phyloP scores from a whole-genome alignment of 768 basidiomycete genomes.

The Kondoa malvinella region DNA sequence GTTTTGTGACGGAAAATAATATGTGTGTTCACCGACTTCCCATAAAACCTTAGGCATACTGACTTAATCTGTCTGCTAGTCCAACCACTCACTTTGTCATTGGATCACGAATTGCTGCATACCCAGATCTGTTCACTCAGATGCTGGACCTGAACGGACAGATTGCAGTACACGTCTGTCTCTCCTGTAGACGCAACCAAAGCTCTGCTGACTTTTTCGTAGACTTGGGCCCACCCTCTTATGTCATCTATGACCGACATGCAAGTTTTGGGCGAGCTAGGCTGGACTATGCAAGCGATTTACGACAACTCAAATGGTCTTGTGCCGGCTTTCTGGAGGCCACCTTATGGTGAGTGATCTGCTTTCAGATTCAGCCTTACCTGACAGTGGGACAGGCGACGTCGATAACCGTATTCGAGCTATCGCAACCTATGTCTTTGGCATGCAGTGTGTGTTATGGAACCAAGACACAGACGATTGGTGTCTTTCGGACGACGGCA shows the following conservation, averaged over 20 bases:
- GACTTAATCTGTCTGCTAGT: no score
- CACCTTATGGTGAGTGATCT: slow-evolving; percentile 67
- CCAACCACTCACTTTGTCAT: slow-evolving; percentile 81
- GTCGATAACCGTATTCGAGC: slow-evolving; percentile 65
- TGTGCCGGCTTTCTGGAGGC: slow-evolving; percentile 65
- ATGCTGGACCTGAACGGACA: slow-evolving; percentile 37
- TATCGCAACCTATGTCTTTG: slow-evolving; percentile 74
- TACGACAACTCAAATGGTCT: slow-evolving; percentile 63
- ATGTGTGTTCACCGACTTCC: no score
- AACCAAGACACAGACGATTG: slow-evolving; percentile 53
- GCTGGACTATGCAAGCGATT: slow-evolving; percentile 64
- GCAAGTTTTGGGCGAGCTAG: slow-evolving; percentile 56
- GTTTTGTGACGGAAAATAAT: slow-evolving; percentile 51
- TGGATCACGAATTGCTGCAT: slow-evolving; percentile 49
- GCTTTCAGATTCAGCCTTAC: not conserved
- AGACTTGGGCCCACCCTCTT: slow-evolving; percentile 59
- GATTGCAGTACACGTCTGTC: slow-evolving; percentile 41
- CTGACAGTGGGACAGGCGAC: slow-evolving; percentile 32
- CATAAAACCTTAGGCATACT: no score
- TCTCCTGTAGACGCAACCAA: not conserved
- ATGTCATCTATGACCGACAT: slow-evolving; percentile 62
- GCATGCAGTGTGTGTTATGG: slow-evolving; percentile 51
- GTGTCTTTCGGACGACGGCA: slow-evolving; percentile 39
- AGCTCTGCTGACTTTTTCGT: slow-evolving; percentile 20
- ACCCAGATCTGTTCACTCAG: slow-evolving; percentile 42